These are phyloP conservation scores for Aquilaria agallochum DNA, from an alignment of 441 rosid genomes.

Conservation along the genomic window DNA sequence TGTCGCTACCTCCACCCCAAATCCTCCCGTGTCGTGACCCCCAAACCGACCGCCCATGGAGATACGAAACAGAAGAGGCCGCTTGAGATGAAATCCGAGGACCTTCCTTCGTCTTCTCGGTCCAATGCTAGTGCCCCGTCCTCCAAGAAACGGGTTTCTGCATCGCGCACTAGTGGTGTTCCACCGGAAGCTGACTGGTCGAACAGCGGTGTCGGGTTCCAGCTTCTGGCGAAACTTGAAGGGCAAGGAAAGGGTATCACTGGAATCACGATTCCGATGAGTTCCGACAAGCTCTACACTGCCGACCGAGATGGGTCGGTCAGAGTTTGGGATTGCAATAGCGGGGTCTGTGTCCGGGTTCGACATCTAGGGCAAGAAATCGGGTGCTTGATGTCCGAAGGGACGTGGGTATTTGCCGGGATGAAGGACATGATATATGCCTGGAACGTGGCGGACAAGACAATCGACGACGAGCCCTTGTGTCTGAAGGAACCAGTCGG, in stretches of 20 bases:
- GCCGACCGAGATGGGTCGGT: slow-evolving; percentile 1
- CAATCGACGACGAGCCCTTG: neutral
- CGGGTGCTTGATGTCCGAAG: slow-evolving; percentile 8
- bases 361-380: neutral
- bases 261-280: slow-evolving; percentile 6
- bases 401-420: slow-evolving; percentile 7
- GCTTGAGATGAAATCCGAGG: neutral
- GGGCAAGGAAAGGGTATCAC: slow-evolving; percentile 4
- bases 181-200: neutral
- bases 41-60: neutral
- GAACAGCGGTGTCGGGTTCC: neutral
- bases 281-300: slow-evolving; percentile 8
- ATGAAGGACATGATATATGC: neutral
- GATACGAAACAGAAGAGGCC: neutral
- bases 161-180: neutral
- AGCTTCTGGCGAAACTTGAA: neutral
- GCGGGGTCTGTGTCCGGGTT: neutral
- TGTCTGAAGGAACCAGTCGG: slow-evolving; percentile 4
- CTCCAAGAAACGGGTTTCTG: neutral
- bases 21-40: neutral
- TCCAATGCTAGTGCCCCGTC: neutral
- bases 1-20: slow-evolving; percentile 7
- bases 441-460: neutral
- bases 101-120: neutral
- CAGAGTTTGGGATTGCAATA: slow-evolving; percentile 8